These are phyloP conservation scores for Pholiota microspora DNA, from an alignment of 768 basidiomycete species.

Conservation along the genomic window DNA sequence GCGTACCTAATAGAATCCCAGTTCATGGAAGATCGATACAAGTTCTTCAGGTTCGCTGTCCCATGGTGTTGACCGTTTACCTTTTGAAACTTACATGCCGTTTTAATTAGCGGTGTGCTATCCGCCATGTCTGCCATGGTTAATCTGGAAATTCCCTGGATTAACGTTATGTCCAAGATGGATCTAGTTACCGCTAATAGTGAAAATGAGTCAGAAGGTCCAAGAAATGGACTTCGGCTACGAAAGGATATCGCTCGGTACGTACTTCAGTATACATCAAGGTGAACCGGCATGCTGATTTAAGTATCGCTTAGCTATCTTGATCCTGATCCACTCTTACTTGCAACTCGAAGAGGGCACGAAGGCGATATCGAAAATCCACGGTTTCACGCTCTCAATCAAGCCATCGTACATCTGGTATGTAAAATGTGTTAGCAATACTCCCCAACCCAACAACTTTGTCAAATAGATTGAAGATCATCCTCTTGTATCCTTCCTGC, in stretches of 20 bases:
- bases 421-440: constrained; percentile 8
- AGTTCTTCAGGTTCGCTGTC: constrained; percentile 80
- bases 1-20: constrained; percentile 96
- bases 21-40: constrained; percentile 99
- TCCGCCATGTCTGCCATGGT: constrained; percentile 99
- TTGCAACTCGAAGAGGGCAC: constrained; percentile 62
- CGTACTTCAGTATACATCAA: too few species aligned
- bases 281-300: too few species aligned
- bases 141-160: constrained; percentile 93
- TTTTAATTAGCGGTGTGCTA: constrained; percentile 72
- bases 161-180: constrained; percentile 99
- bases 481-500: constrained; percentile 95
- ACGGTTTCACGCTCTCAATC: constrained; percentile 90
- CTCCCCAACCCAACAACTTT: background rate
- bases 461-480: constrained; percentile 89
- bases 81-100: background rate
- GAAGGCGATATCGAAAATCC: constrained; percentile 60
- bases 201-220: constrained; percentile 58
- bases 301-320: constrained; percentile 68
- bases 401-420: constrained; percentile 93
- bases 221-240: constrained; percentile 69
- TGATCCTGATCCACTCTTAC: constrained; percentile 90
- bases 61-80: background rate
- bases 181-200: constrained; percentile 78
- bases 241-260: constrained; percentile 84